phyloP scores from a whole-genome alignment of 208 protist genomes.

The Endotrypanum monterogeii region DNA sequence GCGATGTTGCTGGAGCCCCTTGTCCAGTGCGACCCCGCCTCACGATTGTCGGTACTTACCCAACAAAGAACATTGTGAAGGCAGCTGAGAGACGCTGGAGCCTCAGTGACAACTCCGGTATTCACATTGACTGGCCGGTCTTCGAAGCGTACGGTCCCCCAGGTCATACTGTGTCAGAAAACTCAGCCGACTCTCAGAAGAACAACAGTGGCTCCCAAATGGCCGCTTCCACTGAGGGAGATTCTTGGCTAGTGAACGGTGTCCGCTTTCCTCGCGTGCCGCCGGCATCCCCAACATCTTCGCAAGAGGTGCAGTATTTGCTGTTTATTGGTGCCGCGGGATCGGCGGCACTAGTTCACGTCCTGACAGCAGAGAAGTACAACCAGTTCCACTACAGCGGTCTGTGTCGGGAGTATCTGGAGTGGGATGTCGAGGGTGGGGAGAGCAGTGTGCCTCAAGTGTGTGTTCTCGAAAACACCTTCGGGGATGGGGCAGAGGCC shows the following conservation, averaged over 20 bases:
- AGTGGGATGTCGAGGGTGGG: conserved; percentile 27
- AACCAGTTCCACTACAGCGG: conserved; percentile 73
- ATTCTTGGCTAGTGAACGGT: conserved; percentile 68
- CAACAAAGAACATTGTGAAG: conserved; percentile 21
- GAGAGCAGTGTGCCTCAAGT: conserved; percentile 24
- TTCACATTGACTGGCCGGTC: conserved; percentile 26
- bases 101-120: not conserved
- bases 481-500: conserved; percentile 13
- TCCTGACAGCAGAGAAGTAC: conserved; percentile 67
- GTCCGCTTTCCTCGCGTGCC: conserved; percentile 51
- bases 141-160: conserved; percentile 16
- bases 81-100: conserved; percentile 15
- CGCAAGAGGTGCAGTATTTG: conserved; percentile 52
- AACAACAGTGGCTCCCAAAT: not conserved
- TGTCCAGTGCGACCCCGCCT: conserved; percentile 16
- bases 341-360: conserved; percentile 51
- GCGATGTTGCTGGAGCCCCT: not conserved
- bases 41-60: conserved; percentile 26
- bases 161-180: not conserved
- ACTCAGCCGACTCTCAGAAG: not conserved
- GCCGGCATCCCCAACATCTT: not conserved
- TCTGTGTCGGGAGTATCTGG: conserved; percentile 38
- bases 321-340: conserved; percentile 65
- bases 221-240: not conserved
- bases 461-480: conserved; percentile 55